A percentile compares a stretch with the other conserved stretches of the same genome.
phyloP scores from a whole-genome alignment of 257 asterid species.

The Paulownia fortunei region DNA sequence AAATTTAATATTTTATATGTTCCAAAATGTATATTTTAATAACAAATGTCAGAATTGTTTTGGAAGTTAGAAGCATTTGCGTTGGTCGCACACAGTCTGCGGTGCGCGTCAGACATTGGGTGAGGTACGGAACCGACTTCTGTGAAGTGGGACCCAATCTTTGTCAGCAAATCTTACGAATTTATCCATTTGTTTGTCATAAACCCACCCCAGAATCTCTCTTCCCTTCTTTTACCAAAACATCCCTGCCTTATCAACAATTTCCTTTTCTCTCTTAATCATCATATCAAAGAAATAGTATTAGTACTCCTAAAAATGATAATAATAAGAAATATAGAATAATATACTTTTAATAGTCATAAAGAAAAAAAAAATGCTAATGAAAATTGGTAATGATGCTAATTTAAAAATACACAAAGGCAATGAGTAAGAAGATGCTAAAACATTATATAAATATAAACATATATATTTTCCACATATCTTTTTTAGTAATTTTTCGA shows the following conservation, averaged over 20 bases:
- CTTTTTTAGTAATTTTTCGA: too few relatives aligned
- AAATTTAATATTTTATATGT: too few relatives aligned
- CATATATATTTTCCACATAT: too few relatives aligned
- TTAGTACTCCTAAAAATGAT: background rate
- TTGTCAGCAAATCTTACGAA: constrained; percentile 27
- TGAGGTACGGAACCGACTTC: background rate
- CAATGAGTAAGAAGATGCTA: too few relatives aligned
- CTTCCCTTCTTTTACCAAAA: constrained; percentile 6
- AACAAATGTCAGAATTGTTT: too few relatives aligned
- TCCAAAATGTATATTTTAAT: too few relatives aligned
- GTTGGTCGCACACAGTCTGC: background rate
- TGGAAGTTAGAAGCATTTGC: background rate
- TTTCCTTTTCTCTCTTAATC: background rate
- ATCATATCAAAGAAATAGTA: too few relatives aligned
- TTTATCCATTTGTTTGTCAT: constrained; percentile 17
- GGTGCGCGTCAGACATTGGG: background rate
- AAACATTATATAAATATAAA: too few relatives aligned
- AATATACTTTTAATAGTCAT: too few relatives aligned
- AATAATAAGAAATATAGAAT: background rate
- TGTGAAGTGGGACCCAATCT: background rate
- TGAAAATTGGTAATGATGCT: too few relatives aligned
- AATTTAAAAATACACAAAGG: too few relatives aligned
- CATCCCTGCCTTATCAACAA: background rate
- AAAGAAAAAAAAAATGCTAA: too few relatives aligned
- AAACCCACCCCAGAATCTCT: constrained; percentile 25